Evolutionary conservation across 2,329 filamentous ascomycete genomes (phyloP).

Genomic region (Colletotrichum brevisporum): DNA sequence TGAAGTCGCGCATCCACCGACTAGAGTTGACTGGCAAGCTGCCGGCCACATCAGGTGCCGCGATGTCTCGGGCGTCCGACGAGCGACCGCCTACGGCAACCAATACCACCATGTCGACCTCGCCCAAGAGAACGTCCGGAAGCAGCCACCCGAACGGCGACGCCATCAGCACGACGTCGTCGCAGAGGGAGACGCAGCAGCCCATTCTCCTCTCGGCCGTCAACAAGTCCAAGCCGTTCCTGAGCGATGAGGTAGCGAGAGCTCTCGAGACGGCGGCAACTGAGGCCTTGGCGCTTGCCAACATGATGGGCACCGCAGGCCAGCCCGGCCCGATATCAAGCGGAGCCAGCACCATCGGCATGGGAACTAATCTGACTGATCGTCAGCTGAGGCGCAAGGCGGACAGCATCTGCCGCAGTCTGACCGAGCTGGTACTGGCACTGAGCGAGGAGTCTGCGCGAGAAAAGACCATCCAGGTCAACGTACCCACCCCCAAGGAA

Average conservation of each 20-base stretch:
- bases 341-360: constrained; percentile 73
- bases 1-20: constrained; percentile 92
- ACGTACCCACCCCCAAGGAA: constrained; percentile 44
- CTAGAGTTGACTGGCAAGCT: constrained; percentile 92
- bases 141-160: constrained; percentile 62
- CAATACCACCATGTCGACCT: constrained; percentile 91
- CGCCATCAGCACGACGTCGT: constrained; percentile 56
- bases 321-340: constrained; percentile 78
- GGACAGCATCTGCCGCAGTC: constrained; percentile 90
- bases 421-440: constrained; percentile 93
- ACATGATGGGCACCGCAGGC: constrained; percentile 81
- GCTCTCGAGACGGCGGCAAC: constrained; percentile 84
- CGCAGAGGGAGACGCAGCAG: constrained; percentile 71
- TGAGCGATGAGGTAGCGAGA: constrained; percentile 80
- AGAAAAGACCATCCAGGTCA: constrained; percentile 49
- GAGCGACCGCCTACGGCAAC: constrained; percentile 94
- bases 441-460: constrained; percentile 73
- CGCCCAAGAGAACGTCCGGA: constrained; percentile 80
- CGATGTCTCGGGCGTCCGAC: constrained; percentile 79
- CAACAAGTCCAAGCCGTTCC: constrained; percentile 78
- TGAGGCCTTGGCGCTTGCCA: constrained; percentile 84
- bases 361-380: constrained; percentile 73
- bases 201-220: constrained; percentile 86
- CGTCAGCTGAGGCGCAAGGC: constrained; percentile 90
- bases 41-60: constrained; percentile 84